Percentiles rank a stretch among this genome's conserved stretches.
These are phyloP conservation scores for Stachybotrys chlorohalonatus DNA, from an alignment of 2,329 filamentous ascomycete genomes.

Conservation along the genomic window DNA sequence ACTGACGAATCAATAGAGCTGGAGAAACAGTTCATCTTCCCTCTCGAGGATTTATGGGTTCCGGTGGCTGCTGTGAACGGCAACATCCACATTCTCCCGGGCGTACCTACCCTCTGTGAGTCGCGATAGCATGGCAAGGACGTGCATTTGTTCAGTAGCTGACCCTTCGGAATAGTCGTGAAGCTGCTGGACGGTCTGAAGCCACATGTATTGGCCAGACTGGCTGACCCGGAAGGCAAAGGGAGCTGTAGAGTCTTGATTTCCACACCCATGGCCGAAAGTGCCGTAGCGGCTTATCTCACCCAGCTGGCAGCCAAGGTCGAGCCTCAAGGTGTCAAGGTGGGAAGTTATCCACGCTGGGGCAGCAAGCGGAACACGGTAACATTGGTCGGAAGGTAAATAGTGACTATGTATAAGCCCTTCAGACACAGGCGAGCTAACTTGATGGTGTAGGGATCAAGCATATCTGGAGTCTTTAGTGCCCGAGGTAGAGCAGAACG, in stretches of 20 bases:
- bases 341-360: conserved; percentile 93
- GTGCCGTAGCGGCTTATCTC: conserved; percentile 72
- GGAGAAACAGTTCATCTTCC: conserved; percentile 69
- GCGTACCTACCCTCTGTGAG: conserved; percentile 72
- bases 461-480: conserved; percentile 72
- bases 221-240: conserved; percentile 73
- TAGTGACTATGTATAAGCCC: conserved; percentile 6
- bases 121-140: conserved; percentile 1
- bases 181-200: conserved; percentile 69
- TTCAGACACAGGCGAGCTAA: background rate
- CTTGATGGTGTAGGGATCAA: conserved; percentile 44
- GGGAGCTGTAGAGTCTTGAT: conserved; percentile 72
- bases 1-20: conserved; percentile 57
- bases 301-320: conserved; percentile 69
- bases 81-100: conserved; percentile 88
- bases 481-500: conserved; percentile 65
- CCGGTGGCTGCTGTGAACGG: conserved; percentile 82
- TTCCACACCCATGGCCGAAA: conserved; percentile 82
- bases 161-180: conserved; percentile 43
- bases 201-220: conserved; percentile 57
- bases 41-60: conserved; percentile 78
- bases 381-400: conserved; percentile 63
- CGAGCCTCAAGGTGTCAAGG: conserved; percentile 72
- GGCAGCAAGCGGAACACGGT: conserved; percentile 82
- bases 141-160: too few relatives aligned